These are phyloP conservation scores for Elongisporangium undulatum DNA, from an alignment of 352 stramenopile genomes.

Conservation along the genomic window DNA sequence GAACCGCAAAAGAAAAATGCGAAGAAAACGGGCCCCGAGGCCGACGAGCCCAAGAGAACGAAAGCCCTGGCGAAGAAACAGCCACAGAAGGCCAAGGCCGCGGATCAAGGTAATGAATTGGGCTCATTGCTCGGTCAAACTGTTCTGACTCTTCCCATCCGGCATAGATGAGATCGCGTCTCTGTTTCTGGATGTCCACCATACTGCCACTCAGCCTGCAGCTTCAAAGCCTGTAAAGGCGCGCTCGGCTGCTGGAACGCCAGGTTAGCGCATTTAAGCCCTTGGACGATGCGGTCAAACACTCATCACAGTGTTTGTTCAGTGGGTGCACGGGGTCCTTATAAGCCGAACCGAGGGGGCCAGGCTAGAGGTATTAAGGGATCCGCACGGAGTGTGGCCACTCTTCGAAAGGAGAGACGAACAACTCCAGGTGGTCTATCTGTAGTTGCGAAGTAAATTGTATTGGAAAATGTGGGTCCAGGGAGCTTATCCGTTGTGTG, in stretches of 20 bases:
- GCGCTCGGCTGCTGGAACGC: too few species aligned
- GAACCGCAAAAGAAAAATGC: background rate
- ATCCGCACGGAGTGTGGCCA: background rate
- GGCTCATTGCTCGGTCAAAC: too few species aligned
- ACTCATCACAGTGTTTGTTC: background rate
- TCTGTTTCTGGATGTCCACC: background rate
- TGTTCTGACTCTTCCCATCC: too few species aligned
- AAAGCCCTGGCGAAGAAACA: background rate
- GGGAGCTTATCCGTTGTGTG: background rate
- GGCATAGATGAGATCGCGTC: background rate
- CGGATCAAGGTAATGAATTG: background rate
- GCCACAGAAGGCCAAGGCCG: background rate
- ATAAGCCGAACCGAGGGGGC: background rate
- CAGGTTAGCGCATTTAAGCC: background rate
- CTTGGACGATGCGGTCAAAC: background rate
- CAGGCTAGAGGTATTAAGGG: background rate
- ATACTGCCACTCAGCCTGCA: background rate
- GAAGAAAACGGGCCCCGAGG: background rate
- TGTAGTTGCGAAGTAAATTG: background rate
- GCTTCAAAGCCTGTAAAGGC: background rate
- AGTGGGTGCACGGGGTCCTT: background rate
- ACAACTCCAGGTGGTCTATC: background rate
- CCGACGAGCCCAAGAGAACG: too few species aligned
- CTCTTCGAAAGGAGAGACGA: background rate
- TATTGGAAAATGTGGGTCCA: background rate